Conservation (phyloP, 805 yeast genomes). For the Wickerhamiella parazyma region DNA sequence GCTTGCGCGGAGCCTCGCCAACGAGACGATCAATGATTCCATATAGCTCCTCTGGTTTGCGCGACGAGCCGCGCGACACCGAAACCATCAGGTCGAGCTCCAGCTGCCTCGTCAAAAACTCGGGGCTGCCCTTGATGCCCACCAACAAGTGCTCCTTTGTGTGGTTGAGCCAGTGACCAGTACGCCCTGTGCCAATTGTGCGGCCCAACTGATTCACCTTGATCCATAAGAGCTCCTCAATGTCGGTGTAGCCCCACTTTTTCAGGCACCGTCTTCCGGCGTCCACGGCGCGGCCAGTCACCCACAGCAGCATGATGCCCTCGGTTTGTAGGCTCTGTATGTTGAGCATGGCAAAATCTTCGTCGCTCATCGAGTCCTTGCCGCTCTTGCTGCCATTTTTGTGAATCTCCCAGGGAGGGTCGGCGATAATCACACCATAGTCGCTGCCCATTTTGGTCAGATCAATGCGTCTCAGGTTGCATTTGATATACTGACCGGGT, state of each 20-base stretch:
- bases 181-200: constrained; percentile 87
- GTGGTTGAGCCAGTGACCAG: constrained; percentile 96
- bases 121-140: constrained; percentile 70
- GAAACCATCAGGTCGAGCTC: constrained; percentile 74
- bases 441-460: constrained; percentile 62
- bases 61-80: constrained; percentile 71
- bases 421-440: constrained; percentile 67
- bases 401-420: constrained; percentile 95
- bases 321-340: constrained; percentile 63
- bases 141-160: constrained; percentile 82
- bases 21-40: constrained; percentile 75
- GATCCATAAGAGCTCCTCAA: constrained; percentile 81
- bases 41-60: constrained; percentile 86
- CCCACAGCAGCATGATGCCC: constrained; percentile 81
- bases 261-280: constrained; percentile 63
- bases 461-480: constrained; percentile 67
- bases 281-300: constrained; percentile 87
- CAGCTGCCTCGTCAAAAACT: constrained; percentile 50
- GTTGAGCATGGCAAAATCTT: constrained; percentile 54
- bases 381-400: constrained; percentile 36
- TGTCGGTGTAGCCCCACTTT: constrained; percentile 70
- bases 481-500: constrained; percentile 76
- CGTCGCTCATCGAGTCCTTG: constrained; percentile 37
- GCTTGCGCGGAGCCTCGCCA: constrained; percentile 60
- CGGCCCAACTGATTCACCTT: constrained; percentile 77